phyloP scores from a whole-genome alignment of 129 eudicot species.

The Sambucus nigra region DNA sequence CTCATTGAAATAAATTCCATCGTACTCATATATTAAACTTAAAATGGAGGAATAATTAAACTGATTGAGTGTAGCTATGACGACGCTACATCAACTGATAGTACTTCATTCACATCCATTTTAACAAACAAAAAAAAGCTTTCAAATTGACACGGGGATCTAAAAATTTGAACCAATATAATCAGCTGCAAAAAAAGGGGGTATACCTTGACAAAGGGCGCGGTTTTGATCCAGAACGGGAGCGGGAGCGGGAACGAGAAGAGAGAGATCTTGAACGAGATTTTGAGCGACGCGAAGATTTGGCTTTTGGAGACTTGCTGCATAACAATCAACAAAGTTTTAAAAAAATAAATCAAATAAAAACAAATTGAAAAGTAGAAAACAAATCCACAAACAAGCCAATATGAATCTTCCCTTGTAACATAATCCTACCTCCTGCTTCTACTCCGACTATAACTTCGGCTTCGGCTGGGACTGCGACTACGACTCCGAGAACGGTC shows the following conservation, averaged over 20 bases:
- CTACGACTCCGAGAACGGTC: conserved; percentile 67
- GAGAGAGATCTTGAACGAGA: conserved; percentile 72
- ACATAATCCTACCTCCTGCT: conserved; percentile 38
- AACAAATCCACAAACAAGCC: conserved; percentile 1
- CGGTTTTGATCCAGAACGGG: conserved; percentile 59
- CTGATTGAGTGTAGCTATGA: too few relatives aligned
- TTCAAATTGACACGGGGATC: too few relatives aligned
- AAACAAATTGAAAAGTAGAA: background rate
- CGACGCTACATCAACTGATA: background rate
- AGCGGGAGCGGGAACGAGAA: conserved; percentile 41
- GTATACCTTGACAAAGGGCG: conserved; percentile 60
- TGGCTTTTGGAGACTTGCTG: conserved; percentile 84
- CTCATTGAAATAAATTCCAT: too few relatives aligned
- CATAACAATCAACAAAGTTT: conserved; percentile 5
- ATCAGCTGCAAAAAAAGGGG: background rate
- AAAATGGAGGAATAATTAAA: too few relatives aligned
- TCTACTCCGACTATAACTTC: conserved; percentile 47
- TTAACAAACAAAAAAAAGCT: too few relatives aligned
- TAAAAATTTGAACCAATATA: background rate
- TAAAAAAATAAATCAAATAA: background rate
- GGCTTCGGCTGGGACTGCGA: conserved; percentile 48
- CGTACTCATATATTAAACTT: too few relatives aligned
- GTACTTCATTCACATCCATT: too few relatives aligned
- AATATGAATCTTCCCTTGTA: background rate
- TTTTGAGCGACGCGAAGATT: conserved; percentile 73